phyloP scores from a whole-genome alignment of 192 early-diverging fungal genomes.

The Backusella morwellensis region DNA sequence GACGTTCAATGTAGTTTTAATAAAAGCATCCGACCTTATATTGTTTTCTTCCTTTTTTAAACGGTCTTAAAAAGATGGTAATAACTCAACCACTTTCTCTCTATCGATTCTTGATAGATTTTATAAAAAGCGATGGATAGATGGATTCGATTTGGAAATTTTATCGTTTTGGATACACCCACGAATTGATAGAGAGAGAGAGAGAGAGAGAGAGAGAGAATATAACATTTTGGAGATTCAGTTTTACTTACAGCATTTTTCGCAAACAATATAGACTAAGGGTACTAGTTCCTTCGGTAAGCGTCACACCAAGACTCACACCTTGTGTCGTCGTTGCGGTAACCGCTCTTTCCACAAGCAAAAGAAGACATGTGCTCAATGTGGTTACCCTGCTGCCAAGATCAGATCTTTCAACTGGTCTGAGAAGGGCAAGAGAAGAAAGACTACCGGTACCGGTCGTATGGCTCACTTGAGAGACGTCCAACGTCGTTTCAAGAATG shows the following conservation, averaged over 20 bases:
- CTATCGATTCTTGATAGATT: not conserved
- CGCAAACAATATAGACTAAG: slow-evolving; percentile 71
- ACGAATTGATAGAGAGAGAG: slow-evolving; percentile 12
- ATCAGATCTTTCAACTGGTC: slow-evolving; percentile 96
- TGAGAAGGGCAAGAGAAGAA: slow-evolving; percentile 95
- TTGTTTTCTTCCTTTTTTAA: slow-evolving; percentile 18
- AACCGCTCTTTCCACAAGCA: slow-evolving; percentile 98
- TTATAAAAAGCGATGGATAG: not conserved
- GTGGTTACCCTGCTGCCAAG: slow-evolving; percentile 98
- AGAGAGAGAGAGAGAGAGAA: slow-evolving; percentile 3
- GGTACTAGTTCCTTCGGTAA: slow-evolving; percentile 99
- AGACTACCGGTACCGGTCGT: slow-evolving; percentile 99
- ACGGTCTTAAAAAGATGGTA: slow-evolving; percentile 17
- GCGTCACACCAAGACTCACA: slow-evolving; percentile 99
- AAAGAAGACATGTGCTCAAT: slow-evolving; percentile 99
- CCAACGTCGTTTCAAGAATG: slow-evolving; percentile 95
- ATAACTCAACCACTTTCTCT: not conserved
- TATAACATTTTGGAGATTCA: not conserved
- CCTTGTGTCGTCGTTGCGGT: slow-evolving; percentile 96
- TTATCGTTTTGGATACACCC: not conserved
- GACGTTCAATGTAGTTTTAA: not conserved
- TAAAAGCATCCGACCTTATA: not conserved
- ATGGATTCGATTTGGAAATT: not conserved
- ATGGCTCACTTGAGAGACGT: slow-evolving; percentile 96
- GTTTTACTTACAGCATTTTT: not conserved